phyloP scores from a whole-genome alignment of 345 rosid species.

The Ceriops tagal region DNA sequence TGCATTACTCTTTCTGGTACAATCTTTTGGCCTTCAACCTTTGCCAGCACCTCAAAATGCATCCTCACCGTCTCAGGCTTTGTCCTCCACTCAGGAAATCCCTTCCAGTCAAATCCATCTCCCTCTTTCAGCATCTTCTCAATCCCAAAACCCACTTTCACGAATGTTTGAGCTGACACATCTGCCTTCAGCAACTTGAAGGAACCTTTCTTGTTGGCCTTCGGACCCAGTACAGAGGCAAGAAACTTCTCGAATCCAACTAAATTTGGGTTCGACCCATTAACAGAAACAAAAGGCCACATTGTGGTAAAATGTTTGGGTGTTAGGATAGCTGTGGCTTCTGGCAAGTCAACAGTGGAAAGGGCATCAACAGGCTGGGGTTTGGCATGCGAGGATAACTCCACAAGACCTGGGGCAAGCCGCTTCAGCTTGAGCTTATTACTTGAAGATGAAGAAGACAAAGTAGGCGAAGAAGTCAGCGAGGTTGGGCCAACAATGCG shows the following conservation, averaged over 20 bases:
- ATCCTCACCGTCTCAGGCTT: constrained; percentile 64
- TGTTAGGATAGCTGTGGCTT: constrained; percentile 51
- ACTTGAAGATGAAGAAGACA: constrained; percentile 38
- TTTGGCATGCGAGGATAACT: constrained; percentile 51
- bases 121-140: constrained; percentile 73
- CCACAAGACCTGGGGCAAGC: constrained; percentile 87
- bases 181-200: constrained; percentile 75
- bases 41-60: constrained; percentile 91
- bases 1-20: constrained; percentile 65
- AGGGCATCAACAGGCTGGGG: constrained; percentile 34
- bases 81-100: constrained; percentile 72
- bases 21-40: constrained; percentile 73
- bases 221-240: constrained; percentile 73
- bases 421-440: constrained; percentile 82
- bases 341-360: constrained; percentile 31
- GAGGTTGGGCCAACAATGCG: constrained; percentile 89
- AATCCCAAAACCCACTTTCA: constrained; percentile 81
- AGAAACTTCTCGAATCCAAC: constrained; percentile 71
- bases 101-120: constrained; percentile 33
- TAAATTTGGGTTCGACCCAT: constrained; percentile 69
- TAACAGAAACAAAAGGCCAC: constrained; percentile 88
- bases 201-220: constrained; percentile 60
- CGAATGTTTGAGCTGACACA: constrained; percentile 71
- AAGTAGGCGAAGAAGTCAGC: constrained; percentile 43
- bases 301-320: constrained; percentile 69